Conservation (phyloP, 192 early-diverging fungal genomes). For the Backusella circina region DNA sequence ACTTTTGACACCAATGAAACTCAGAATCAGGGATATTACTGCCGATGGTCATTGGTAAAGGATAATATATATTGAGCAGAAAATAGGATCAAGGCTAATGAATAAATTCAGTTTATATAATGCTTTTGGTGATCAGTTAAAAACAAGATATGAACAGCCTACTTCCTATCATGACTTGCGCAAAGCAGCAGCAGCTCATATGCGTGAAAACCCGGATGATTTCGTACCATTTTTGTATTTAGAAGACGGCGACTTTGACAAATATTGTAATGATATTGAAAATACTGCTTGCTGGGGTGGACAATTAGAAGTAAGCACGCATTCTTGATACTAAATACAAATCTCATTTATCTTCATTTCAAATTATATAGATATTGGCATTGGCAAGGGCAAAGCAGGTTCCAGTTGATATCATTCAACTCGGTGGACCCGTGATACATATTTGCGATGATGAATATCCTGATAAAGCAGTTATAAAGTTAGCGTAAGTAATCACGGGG, state of each 20-base stretch:
- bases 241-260: slow-evolving; percentile 75
- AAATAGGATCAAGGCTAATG: neutral
- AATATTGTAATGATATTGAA: slow-evolving; percentile 78
- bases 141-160: slow-evolving; percentile 44
- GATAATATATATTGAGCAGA: neutral
- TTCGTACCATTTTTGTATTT: slow-evolving; percentile 87
- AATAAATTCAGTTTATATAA: slow-evolving; percentile 65
- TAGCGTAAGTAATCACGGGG: slow-evolving; percentile 59
- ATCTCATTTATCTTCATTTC: neutral
- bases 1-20: slow-evolving; percentile 49
- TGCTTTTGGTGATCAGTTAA: slow-evolving; percentile 82
- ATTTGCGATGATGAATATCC: slow-evolving; percentile 71
- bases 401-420: slow-evolving; percentile 85
- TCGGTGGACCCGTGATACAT: slow-evolving; percentile 71
- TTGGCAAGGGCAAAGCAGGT: slow-evolving; percentile 68
- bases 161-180: slow-evolving; percentile 66
- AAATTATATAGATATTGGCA: slow-evolving; percentile 66
- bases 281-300: slow-evolving; percentile 91
- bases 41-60: slow-evolving; percentile 92
- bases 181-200: slow-evolving; percentile 69
- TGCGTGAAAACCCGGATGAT: slow-evolving; percentile 78
- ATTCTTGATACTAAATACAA: neutral
- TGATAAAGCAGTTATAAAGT: slow-evolving; percentile 55
- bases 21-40: slow-evolving; percentile 65
- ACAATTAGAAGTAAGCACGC: slow-evolving; percentile 72